phyloP scores from a whole-genome alignment of 306 rosid species.

The Dryas alaskensis region DNA sequence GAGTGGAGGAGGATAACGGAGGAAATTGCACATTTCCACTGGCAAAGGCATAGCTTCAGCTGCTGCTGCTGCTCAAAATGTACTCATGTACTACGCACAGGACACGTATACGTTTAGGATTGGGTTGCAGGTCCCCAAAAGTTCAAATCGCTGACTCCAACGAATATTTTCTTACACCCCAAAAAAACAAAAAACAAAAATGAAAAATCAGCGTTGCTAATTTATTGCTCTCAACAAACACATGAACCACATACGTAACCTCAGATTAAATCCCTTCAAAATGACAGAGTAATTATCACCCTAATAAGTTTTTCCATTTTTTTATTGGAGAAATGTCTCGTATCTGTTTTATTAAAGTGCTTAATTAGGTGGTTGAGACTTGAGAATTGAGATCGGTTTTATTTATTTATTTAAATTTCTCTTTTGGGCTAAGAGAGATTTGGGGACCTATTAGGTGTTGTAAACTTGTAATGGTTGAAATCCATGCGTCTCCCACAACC shows the following conservation, averaged over 20 bases:
- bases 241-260: constrained; percentile 20
- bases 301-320: too few relatives aligned
- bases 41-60: neutral
- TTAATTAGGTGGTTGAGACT: too few relatives aligned
- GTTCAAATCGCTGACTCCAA: constrained; percentile 40
- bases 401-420: too few relatives aligned
- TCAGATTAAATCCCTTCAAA: neutral
- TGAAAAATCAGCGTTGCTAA: constrained; percentile 16
- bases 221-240: constrained; percentile 44
- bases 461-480: too few relatives aligned
- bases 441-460: too few relatives aligned
- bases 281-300: neutral
- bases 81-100: neutral
- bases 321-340: too few relatives aligned
- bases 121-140: constrained; percentile 18
- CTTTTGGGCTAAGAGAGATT: too few relatives aligned
- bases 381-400: too few relatives aligned
- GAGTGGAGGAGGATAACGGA: neutral
- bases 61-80: neutral
- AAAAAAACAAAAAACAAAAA: neutral
- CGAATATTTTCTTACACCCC: constrained; percentile 33
- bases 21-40: neutral
- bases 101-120: constrained; percentile 6
- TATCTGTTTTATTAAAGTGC: too few relatives aligned
- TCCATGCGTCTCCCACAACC: constrained; percentile 8